Base-by-base conservation (phyloP, 139 green algal genomes). In the Closterium sp. region DNA sequence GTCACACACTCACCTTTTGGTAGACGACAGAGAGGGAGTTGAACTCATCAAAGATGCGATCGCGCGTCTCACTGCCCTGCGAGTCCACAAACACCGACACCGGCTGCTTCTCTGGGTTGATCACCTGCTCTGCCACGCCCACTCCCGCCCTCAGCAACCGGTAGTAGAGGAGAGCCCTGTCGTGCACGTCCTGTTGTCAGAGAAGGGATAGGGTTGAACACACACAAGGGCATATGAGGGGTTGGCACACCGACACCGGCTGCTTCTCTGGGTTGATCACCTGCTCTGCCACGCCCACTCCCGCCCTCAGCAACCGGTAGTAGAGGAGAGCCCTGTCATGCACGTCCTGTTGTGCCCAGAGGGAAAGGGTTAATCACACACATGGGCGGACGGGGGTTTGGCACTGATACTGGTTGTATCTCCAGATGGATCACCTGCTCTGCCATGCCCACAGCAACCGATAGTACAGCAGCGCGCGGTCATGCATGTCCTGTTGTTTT, bases 271-370 rank as follows among this genome's bases (percentile, higher is more conserved):
- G 79, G 70, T 90, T 90, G 91, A 95, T 94, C 38, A 94, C 93
- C 9, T 27, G 19, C 86, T 38, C 22, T 28, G 94, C 95, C 1
- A 95, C 95, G 2, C 91, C 92, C 4, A 96, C 73, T 89, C 96
- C 94, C 42, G 96, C 89, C 38, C 96, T 94, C 89, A 99, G 94
- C 95, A 98, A 93, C 30, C 95, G 96, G 92, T 97, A 98, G 95
- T 99, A 99, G 86, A 99, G 91, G 86, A 98, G 95, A 17, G 97
- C 97, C 11, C 97, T 70, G 94, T 99, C 98, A 84, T 97, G 97
- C 62, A 99, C 97, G 89, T 98, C 97, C 93, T 95, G 93, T n/a
- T 9, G 24, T n/a, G 24, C 19, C 70, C 88, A 28, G 11, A 50
- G 50, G 87, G 89, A 22, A 28, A 92, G 85, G 19, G 29, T 22